A percentile compares a stretch with the other conserved stretches of the same genome.
phyloP scores from a whole-genome alignment of 176 grass and related monocot genomes.

The Raddia guianensis region DNA sequence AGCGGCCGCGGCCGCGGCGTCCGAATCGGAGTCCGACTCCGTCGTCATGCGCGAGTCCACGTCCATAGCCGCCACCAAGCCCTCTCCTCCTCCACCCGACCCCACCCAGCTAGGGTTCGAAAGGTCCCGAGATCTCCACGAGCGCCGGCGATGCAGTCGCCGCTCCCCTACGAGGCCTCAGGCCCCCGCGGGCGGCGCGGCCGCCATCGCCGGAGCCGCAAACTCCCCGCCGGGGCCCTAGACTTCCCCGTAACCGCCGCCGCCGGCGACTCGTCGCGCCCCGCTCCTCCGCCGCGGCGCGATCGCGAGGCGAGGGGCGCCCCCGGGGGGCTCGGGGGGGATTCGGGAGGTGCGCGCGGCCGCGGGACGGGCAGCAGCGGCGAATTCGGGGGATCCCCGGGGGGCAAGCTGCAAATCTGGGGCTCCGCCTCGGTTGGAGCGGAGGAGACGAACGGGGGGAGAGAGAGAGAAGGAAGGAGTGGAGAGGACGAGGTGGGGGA shows the following conservation, averaged over 20 bases:
- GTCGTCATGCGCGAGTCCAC: conserved; percentile 78
- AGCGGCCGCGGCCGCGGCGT: conserved; percentile 40
- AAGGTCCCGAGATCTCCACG: conserved; percentile 48
- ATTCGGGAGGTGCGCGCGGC: conserved; percentile 29
- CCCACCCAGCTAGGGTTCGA: conserved; percentile 36
- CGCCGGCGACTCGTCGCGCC: conserved; percentile 19
- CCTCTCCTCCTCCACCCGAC: not conserved
- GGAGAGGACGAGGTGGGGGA: conserved; percentile 35
- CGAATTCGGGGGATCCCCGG: conserved; percentile 29
- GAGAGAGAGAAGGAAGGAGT: not conserved
- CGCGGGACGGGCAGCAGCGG: not conserved
- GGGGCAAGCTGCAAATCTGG: conserved; percentile 44
- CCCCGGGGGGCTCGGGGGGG: conserved; percentile 27
- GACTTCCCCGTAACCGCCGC: conserved; percentile 17
- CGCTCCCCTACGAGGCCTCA: conserved; percentile 18
- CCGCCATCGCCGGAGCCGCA: conserved; percentile 16
- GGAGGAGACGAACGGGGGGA: conserved; percentile 23
- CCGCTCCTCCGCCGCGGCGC: not conserved
- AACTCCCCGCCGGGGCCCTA: conserved; percentile 20
- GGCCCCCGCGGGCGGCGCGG: conserved; percentile 29
- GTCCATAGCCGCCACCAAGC: conserved; percentile 55
- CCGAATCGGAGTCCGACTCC: conserved; percentile 74
- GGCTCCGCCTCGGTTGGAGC: conserved; percentile 2
- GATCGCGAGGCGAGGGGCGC: conserved; percentile 37
- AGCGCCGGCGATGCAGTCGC: conserved; percentile 22